Percentiles rank a stretch among this genome's conserved stretches.
Evolutionary conservation across 2,329 filamentous ascomycete genomes (phyloP).

Genomic region (Ceratocystis huliohia): DNA sequence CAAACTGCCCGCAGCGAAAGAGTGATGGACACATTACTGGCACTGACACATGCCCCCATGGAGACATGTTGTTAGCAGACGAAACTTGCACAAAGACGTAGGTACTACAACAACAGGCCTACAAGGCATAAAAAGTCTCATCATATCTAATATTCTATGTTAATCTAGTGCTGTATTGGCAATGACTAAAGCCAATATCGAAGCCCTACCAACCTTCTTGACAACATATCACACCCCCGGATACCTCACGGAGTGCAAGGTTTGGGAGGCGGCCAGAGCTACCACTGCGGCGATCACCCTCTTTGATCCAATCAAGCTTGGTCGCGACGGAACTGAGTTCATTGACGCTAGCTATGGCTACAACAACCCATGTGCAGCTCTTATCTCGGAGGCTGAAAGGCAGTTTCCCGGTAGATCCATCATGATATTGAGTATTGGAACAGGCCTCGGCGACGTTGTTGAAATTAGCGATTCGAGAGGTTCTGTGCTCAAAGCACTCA

Average conservation of each 20-base stretch:
- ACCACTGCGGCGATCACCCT: constrained; percentile 26
- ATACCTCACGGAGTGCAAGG: constrained; percentile 23
- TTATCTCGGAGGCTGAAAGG: constrained; percentile 25
- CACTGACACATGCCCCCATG: too few relatives aligned
- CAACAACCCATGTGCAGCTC: constrained; percentile 27
- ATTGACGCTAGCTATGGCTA: constrained; percentile 27
- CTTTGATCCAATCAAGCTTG: constrained; percentile 26
- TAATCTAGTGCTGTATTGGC: too few relatives aligned
- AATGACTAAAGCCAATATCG: too few relatives aligned
- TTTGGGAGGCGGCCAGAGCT: constrained; percentile 27
- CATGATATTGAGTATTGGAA: constrained; percentile 25
- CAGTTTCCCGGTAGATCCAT: constrained; percentile 23
- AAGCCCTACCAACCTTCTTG: too few relatives aligned
- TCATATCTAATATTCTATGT: too few relatives aligned
- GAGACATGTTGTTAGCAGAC: too few relatives aligned
- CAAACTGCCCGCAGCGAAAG: too few relatives aligned
- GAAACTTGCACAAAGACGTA: too few relatives aligned
- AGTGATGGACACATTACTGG: accelerated
- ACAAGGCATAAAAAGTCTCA: accelerated
- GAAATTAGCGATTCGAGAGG: constrained; percentile 18
- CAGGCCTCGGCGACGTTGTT: constrained; percentile 24
- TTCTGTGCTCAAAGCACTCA: neutral
- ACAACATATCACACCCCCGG: too few relatives aligned
- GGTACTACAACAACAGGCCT: too few relatives aligned
- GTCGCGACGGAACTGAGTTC: constrained; percentile 24